A percentile compares a stretch with the other conserved stretches of the same genome.
Evolutionary conservation across 306 rosid genomes (phyloP).

Genomic region (Dicorynia guianensis): DNA sequence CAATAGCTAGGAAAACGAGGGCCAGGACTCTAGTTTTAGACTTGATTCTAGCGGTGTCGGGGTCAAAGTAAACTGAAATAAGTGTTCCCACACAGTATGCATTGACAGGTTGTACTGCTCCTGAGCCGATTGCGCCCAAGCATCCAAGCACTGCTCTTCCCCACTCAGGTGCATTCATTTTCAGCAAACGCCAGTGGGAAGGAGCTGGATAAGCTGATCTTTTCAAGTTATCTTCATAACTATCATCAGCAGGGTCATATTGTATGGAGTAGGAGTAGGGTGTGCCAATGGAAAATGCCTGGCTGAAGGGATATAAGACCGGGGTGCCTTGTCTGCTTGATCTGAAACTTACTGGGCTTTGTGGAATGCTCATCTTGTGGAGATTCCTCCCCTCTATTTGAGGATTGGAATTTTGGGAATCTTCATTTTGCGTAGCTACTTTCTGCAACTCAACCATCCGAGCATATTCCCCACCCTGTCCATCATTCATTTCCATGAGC

Average conservation of each 20-base stretch:
- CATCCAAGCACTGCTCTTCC: slow-evolving; percentile 74
- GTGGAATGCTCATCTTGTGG: slow-evolving; percentile 58
- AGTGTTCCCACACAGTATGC: slow-evolving; percentile 83
- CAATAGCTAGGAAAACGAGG: slow-evolving; percentile 73
- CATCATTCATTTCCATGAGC: slow-evolving; percentile 64
- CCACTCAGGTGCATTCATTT: slow-evolving; percentile 88
- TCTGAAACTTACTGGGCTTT: slow-evolving; percentile 71
- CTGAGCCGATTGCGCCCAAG: slow-evolving; percentile 84
- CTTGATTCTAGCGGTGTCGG: slow-evolving; percentile 55
- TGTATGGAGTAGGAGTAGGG: slow-evolving; percentile 82
- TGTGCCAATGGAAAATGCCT: slow-evolving; percentile 72
- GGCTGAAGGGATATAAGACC: slow-evolving; percentile 59
- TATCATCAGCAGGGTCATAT: slow-evolving; percentile 67
- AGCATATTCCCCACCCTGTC: slow-evolving; percentile 69
- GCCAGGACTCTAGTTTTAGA: slow-evolving; percentile 66
- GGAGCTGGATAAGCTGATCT: slow-evolving; percentile 59
- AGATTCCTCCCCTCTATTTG: slow-evolving; percentile 52
- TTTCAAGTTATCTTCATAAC: slow-evolving; percentile 54
- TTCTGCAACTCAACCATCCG: slow-evolving; percentile 85
- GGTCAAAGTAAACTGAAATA: slow-evolving; percentile 69
- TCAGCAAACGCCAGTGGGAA: slow-evolving; percentile 76
- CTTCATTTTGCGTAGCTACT: slow-evolving; percentile 56
- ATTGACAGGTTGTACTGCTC: slow-evolving; percentile 86
- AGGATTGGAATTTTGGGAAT: slow-evolving; percentile 41
- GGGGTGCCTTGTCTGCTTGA: slow-evolving; percentile 67